Base-by-base conservation (phyloP, 78 protist species). In the Salpingoeca rosetta region DNA sequence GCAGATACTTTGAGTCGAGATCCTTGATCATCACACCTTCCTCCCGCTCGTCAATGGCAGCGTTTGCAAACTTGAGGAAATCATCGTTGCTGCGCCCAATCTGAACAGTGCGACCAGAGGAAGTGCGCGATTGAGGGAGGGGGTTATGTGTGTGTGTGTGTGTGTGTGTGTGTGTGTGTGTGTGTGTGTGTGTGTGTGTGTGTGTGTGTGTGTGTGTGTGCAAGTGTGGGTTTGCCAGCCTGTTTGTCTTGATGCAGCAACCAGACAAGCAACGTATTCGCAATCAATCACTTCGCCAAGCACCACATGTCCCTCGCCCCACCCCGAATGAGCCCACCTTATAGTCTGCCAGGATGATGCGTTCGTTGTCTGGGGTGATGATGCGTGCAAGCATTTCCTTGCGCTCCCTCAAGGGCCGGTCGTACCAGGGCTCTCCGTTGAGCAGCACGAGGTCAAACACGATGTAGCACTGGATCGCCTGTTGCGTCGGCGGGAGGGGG, bases 1-100 rank as follows among this genome's bases (percentile, higher is more conserved):
- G 92, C 12, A 36, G 72, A 84, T 95, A 95, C 3, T 45, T 12
- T 3, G 92, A 75, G 35, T 81, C 45, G 42, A 73, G 17, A 36
- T 40, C 35, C 76, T 95, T 95, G 73, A 95, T 0, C 86, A 95
- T 88, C 76, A 94, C 51, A 27, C 98, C 98, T 44, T 95, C 96
- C n/a, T 86, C 24, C 35, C 65, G 24, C 3, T 3, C 12, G 38
- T 73, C 38, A 11, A 94, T 86, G 27, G 92, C 91, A 0, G 3
- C 44, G 36, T 92, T 92, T 11, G 93, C 57, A 12, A 56, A 56
- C 28, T 37, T 40, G 17, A 91, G 26, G 12, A 92, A 35, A 38
- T 91, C 92, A 35, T 77, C 41, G 25, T 7, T 7, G 31, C 36
- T 41, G 65, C 17, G 65, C 31, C 65, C 65, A 51, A 51, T 17